Conservation (phyloP, 169 alveolate species). For the Theileria parva region DNA sequence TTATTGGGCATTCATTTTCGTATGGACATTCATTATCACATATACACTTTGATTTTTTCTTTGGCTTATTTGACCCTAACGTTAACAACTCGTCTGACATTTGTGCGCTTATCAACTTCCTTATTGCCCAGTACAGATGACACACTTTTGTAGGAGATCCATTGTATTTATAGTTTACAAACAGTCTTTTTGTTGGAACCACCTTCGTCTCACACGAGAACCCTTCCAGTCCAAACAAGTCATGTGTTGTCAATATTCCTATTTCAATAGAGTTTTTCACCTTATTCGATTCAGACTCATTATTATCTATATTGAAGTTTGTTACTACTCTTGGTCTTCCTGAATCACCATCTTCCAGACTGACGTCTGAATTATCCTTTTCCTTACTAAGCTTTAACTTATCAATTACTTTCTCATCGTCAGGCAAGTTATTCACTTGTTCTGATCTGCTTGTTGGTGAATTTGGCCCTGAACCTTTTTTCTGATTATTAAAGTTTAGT, state of each 20-base stretch:
- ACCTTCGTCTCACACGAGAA: slow-evolving; percentile 63
- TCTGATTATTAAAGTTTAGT: slow-evolving; percentile 30
- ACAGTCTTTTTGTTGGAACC: slow-evolving; percentile 58
- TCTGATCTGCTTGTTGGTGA: background rate
- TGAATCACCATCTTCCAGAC: background rate
- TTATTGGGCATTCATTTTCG: slow-evolving; percentile 56
- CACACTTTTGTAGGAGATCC: slow-evolving; percentile 40
- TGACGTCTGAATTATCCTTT: too few species aligned
- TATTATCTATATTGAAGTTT: slow-evolving; percentile 3
- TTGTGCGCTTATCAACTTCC: slow-evolving; percentile 47
- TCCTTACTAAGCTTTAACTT: background rate
- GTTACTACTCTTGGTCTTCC: background rate
- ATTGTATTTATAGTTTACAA: slow-evolving; percentile 33
- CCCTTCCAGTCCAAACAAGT: slow-evolving; percentile 66
- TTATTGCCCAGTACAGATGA: slow-evolving; percentile 67
- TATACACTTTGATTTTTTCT: slow-evolving; percentile 46
- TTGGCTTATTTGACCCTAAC: slow-evolving; percentile 41
- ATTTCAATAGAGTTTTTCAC: slow-evolving; percentile 49
- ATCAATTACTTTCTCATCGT: background rate
- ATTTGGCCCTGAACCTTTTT: background rate
- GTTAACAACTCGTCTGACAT: slow-evolving; percentile 29
- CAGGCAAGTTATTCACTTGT: background rate
- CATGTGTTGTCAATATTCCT: slow-evolving; percentile 57
- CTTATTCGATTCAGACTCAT: slow-evolving; percentile 29
- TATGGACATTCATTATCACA: slow-evolving; percentile 57